phyloP scores from a whole-genome alignment of 345 rosid genomes.

The Raphanus raphanistrum region DNA sequence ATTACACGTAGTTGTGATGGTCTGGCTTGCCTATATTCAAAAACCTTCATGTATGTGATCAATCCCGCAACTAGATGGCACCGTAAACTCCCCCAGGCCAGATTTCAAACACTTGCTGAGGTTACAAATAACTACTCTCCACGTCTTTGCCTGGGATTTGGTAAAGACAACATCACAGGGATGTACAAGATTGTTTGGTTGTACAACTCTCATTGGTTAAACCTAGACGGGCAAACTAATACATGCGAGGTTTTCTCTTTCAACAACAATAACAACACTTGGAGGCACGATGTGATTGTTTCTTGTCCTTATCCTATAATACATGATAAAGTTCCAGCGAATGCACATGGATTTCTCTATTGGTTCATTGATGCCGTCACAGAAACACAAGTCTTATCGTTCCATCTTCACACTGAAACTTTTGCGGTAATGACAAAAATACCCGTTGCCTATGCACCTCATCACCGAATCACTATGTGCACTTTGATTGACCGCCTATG shows the following conservation, averaged over 20 bases:
- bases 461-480: background rate
- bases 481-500: background rate
- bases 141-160: background rate
- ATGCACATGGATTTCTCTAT: slow-evolving; percentile 10
- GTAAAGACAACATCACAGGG: slow-evolving; percentile 10
- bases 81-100: background rate
- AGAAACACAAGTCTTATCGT: background rate
- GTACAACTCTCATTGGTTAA: background rate
- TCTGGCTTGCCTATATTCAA: slow-evolving; percentile 3
- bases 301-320: background rate
- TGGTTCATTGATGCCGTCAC: background rate
- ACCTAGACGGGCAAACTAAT: background rate
- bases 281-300: background rate
- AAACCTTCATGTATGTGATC: background rate
- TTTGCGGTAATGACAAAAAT: background rate
- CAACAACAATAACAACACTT: background rate
- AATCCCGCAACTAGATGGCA: slow-evolving; percentile 15
- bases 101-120: background rate
- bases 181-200: slow-evolving; percentile 12
- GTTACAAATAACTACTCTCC: too few species aligned
- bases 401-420: slow-evolving; percentile 8
- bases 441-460: background rate
- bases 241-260: slow-evolving; percentile 10
- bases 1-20: background rate
- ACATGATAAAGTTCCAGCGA: background rate